Evolutionary conservation across 2,329 filamentous ascomycete genomes (phyloP).

Genomic region (Xylaria sp.): DNA sequence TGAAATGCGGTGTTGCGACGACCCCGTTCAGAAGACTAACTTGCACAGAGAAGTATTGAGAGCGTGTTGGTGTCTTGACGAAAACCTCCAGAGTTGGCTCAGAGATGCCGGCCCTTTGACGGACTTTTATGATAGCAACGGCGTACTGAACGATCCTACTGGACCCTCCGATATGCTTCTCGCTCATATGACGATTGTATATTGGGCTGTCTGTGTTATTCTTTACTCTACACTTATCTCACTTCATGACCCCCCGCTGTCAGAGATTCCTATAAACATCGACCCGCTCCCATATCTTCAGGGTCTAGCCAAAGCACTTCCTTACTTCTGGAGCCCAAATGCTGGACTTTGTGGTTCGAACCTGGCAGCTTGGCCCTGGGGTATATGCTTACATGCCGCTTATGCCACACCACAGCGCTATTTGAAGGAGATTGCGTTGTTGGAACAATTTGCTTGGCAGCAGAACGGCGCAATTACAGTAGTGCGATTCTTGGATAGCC

Average conservation of each 20-base stretch:
- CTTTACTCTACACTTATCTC: conserved; percentile 25
- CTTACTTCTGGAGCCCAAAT: conserved; percentile 25
- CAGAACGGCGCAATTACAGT: background rate
- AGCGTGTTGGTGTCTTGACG: conserved; percentile 16
- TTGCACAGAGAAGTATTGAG: background rate
- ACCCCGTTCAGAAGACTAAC: background rate
- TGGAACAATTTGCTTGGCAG: conserved; percentile 8
- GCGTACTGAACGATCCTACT: background rate
- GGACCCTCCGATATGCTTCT: conserved; percentile 12
- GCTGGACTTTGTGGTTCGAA: conserved; percentile 22
- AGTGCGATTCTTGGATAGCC: conserved; percentile 18
- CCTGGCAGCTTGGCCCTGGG: conserved; percentile 21
- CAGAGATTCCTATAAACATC: conserved; percentile 3
- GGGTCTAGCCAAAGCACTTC: conserved; percentile 21
- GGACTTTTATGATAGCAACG: conserved; percentile 17
- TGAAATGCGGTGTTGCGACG: conserved; percentile 28
- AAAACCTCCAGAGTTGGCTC: conserved; percentile 23
- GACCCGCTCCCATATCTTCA: conserved; percentile 21
- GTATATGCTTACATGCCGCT: conserved; percentile 17
- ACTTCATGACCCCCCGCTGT: conserved; percentile 8
- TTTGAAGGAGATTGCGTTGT: conserved; percentile 1
- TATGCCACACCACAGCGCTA: conserved; percentile 9
- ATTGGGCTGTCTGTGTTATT: conserved; percentile 19
- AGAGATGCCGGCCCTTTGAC: conserved; percentile 12
- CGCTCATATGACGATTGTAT: conserved; percentile 27